These are phyloP conservation scores for Abrus precatorius DNA, from an alignment of 306 rosid species.

Conservation along the genomic window DNA sequence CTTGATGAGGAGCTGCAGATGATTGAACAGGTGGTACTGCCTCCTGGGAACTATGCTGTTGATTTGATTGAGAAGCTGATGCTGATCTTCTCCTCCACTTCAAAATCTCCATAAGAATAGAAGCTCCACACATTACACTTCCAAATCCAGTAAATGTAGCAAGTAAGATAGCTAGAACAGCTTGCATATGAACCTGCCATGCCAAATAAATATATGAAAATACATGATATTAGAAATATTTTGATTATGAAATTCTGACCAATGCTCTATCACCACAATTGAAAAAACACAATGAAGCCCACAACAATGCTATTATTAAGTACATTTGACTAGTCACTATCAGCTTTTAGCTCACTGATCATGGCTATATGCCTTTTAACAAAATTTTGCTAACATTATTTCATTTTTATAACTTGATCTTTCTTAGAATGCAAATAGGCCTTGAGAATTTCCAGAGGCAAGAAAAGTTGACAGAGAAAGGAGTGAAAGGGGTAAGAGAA, in stretches of 20 bases:
- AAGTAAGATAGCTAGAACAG: constrained; percentile 72
- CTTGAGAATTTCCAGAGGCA: neutral
- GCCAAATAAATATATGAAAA: constrained; percentile 32
- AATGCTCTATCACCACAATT: neutral
- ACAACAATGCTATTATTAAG: constrained; percentile 2
- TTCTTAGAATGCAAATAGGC: constrained; percentile 29
- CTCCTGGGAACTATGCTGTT: constrained; percentile 45
- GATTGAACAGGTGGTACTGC: constrained; percentile 44
- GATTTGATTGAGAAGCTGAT: constrained; percentile 49
- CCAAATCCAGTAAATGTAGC: constrained; percentile 87
- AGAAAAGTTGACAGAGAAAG: constrained; percentile 3
- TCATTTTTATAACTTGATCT: neutral
- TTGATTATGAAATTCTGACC: neutral
- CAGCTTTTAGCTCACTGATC: constrained; percentile 20
- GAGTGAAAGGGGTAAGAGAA: neutral
- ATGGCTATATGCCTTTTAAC: constrained; percentile 3
- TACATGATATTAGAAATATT: neutral
- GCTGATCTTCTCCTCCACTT: constrained; percentile 57
- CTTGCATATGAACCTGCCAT: constrained; percentile 68
- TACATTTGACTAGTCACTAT: neutral
- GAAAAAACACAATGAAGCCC: constrained; percentile 23
- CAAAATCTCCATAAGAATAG: constrained; percentile 56
- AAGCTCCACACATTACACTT: constrained; percentile 67
- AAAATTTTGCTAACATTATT: neutral
- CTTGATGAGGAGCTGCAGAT: constrained; percentile 45